Conservation (phyloP, 2,329 filamentous ascomycete species). For the Seiridium cupressi region DNA sequence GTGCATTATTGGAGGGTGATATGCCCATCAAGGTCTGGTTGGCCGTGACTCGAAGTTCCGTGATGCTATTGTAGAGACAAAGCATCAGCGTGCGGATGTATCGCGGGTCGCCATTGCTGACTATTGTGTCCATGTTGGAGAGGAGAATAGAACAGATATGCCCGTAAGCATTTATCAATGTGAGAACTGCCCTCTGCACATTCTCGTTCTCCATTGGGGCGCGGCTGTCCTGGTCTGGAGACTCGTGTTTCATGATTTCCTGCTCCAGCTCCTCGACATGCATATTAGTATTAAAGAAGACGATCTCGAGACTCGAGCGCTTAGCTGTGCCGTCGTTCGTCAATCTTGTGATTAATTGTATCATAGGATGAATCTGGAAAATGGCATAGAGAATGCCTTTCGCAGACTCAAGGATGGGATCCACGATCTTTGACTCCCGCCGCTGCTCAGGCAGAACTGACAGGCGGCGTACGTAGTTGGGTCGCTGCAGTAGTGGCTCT, state of each 20-base stretch:
- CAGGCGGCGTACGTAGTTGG: slow-evolving; percentile 62
- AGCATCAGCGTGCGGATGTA: slow-evolving; percentile 65
- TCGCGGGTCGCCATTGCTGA: slow-evolving; percentile 64
- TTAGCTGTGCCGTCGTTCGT: slow-evolving; percentile 60
- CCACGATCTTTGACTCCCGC: slow-evolving; percentile 58
- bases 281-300: slow-evolving; percentile 66
- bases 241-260: slow-evolving; percentile 62
- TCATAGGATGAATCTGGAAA: slow-evolving; percentile 67
- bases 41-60: slow-evolving; percentile 59
- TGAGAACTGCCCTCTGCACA: slow-evolving; percentile 61
- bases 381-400: slow-evolving; percentile 67
- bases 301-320: slow-evolving; percentile 63
- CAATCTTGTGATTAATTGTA: slow-evolving; percentile 63
- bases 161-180: slow-evolving; percentile 62
- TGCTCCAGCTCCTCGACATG: slow-evolving; percentile 66
- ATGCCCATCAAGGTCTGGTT: slow-evolving; percentile 24
- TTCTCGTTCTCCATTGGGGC: slow-evolving; percentile 58
- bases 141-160: slow-evolving; percentile 62
- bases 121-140: slow-evolving; percentile 61
- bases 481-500: slow-evolving; percentile 55
- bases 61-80: slow-evolving; percentile 65
- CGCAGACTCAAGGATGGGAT: slow-evolving; percentile 62
- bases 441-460: slow-evolving; percentile 63
- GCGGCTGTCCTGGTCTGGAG: slow-evolving; percentile 47
- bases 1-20: slow-evolving; percentile 15